Evolutionary conservation across 2,329 filamentous ascomycete genomes (phyloP).

Genomic region (Paraphoma chrysanthemicola): DNA sequence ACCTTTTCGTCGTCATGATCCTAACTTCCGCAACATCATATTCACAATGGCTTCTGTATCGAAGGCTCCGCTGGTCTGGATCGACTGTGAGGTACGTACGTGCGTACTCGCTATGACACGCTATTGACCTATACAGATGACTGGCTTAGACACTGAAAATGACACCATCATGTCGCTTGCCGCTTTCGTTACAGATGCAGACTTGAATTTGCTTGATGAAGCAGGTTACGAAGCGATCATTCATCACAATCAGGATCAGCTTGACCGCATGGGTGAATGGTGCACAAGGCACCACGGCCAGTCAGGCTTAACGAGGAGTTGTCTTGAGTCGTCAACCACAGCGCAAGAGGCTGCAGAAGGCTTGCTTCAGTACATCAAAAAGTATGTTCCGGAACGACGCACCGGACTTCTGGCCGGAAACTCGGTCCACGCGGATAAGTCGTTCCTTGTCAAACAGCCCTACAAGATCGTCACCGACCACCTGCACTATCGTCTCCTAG

Average conservation of each 20-base stretch:
- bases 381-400: constrained; percentile 70
- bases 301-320: constrained; percentile 81
- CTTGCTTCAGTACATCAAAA: constrained; percentile 79
- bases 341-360: constrained; percentile 73
- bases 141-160: constrained; percentile 76
- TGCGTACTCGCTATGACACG: neutral
- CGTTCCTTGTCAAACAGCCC: constrained; percentile 77
- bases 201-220: constrained; percentile 77
- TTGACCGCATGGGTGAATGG: constrained; percentile 88
- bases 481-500: constrained; percentile 88
- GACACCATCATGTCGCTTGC: constrained; percentile 92
- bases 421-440: constrained; percentile 87
- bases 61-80: constrained; percentile 79
- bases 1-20: neutral
- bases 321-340: constrained; percentile 75
- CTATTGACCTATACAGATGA: constrained; percentile 73
- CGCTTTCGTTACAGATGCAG: constrained; percentile 85
- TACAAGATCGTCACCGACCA: constrained; percentile 77
- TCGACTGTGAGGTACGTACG: constrained; percentile 72
- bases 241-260: constrained; percentile 71
- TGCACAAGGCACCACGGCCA: constrained; percentile 79
- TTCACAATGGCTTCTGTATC: constrained; percentile 59
- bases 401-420: constrained; percentile 85
- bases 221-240: constrained; percentile 81
- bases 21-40: constrained; percentile 4